phyloP scores from a whole-genome alignment of 2,329 filamentous ascomycete species.

The Aspergillus aculeatinus region DNA sequence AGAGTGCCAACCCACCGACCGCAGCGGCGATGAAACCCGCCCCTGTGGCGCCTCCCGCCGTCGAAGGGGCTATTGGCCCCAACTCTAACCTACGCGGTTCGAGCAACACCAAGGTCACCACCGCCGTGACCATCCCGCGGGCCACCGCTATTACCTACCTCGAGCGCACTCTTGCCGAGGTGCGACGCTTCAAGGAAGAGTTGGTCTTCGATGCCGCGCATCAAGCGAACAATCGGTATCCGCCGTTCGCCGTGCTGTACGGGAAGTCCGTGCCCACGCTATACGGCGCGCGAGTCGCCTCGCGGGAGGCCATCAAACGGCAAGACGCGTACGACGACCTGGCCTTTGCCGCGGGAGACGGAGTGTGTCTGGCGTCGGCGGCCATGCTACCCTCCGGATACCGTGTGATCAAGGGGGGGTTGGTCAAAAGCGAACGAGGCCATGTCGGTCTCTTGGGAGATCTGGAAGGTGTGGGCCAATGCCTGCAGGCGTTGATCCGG shows the following conservation, averaged over 20 bases:
- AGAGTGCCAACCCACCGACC: slow-evolving; percentile 6
- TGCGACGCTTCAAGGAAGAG: slow-evolving; percentile 73
- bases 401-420: slow-evolving; percentile 67
- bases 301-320: slow-evolving; percentile 70
- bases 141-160: slow-evolving; percentile 66
- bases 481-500: slow-evolving; percentile 65
- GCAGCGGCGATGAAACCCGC: not conserved
- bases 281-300: slow-evolving; percentile 72
- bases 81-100: slow-evolving; percentile 26
- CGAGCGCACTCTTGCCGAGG: slow-evolving; percentile 67
- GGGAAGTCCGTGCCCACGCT: slow-evolving; percentile 85
- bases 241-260: slow-evolving; percentile 79
- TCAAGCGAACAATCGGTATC: slow-evolving; percentile 69
- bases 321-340: slow-evolving; percentile 82
- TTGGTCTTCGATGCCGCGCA: slow-evolving; percentile 62
- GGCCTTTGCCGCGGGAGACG: slow-evolving; percentile 82
- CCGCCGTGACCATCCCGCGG: slow-evolving; percentile 52
- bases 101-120: slow-evolving; percentile 26
- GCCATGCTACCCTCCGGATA: slow-evolving; percentile 85
- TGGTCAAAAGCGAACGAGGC: slow-evolving; percentile 77
- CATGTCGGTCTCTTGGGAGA: slow-evolving; percentile 88
- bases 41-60: slow-evolving; percentile 23
- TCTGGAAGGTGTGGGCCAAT: slow-evolving; percentile 74
- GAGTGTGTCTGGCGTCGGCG: slow-evolving; percentile 80
- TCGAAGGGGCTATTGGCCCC: slow-evolving; percentile 31